Base-by-base conservation (phyloP, 2,329 filamentous ascomycete species). In the Ceratocystis cacaofunesta region DNA sequence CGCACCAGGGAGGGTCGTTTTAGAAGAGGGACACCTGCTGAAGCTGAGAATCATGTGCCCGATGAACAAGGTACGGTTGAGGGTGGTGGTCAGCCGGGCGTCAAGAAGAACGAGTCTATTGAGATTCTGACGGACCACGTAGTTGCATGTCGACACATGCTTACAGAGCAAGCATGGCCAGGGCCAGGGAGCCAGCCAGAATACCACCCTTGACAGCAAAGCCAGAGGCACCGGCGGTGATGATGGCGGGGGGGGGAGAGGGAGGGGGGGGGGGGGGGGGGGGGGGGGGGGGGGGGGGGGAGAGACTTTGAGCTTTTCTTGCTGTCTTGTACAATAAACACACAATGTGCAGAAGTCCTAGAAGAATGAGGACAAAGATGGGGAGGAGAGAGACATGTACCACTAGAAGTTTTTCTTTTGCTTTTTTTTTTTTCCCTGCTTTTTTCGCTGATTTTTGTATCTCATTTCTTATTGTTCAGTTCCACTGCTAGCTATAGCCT, bases 81-180 rank as follows among this genome's bases (percentile, higher is more conserved):
- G 50, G 50, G 22, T 41, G 28, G 15, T 36, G 25, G 44, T 5
- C 46, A 32, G 30, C 41, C 19, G 28, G 25, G 48, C 36, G 25
- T 19, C 46, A 65, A 61, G 55, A 58, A 65, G 58, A 65, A 57
- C 12, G 63, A 66, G 63, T 64, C 66, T 10, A 63, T 69, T 64
- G 68, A 69, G 61, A 68, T 66, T 48, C 25, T 65, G 61, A 68
- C 66, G 5, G n/a, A n/a, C n/a, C n/a, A n/a, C n/a, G n/a, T n/a
- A n/a, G n/a, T n/a, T n/a, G n/a, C n/a, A n/a, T n/a, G n/a, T n/a
- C n/a, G n/a, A n/a, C n/a, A n/a, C n/a, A n/a, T n/a, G n/a, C n/a
- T n/a, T n/a, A n/a, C n/a, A n/a, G n/a, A n/a, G n/a, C n/a, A n/a
- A n/a, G n/a, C n/a, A n/a, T n/a, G n/a, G n/a, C n/a, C n/a, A n/a